These are phyloP conservation scores for Pulicaria dysenterica DNA, from an alignment of 129 eudicot genomes.

Conservation along the genomic window DNA sequence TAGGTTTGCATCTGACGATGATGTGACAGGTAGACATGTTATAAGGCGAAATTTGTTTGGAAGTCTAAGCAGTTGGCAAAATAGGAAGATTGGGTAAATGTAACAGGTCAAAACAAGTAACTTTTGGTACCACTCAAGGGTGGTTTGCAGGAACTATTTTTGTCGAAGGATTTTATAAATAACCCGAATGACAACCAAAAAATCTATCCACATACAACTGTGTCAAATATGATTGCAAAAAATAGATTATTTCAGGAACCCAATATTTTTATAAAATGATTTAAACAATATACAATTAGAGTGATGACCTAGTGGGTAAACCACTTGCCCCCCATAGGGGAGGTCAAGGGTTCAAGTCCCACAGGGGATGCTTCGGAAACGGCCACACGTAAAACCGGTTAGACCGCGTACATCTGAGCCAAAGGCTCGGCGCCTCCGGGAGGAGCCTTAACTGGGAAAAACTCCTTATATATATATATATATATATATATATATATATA, in stretches of 20 bases:
- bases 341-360: no score
- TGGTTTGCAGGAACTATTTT: neutral
- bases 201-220: neutral
- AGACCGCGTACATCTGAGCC: no score
- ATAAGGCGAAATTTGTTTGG: neutral
- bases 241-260: neutral
- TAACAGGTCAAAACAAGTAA: neutral
- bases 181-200: neutral
- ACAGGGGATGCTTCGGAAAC: no score
- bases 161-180: neutral
- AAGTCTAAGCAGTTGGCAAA: neutral
- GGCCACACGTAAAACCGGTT: no score
- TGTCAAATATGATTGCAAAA: neutral
- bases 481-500: no score
- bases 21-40: conserved; percentile 8
- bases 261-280: neutral
- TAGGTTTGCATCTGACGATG: conserved; percentile 13
- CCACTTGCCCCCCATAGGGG: no score
- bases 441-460: no score
- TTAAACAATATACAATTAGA: neutral
- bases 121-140: neutral
- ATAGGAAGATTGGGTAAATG: neutral
- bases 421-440: no score
- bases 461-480: no score
- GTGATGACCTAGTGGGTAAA: no score